Evolutionary conservation across 2,329 filamentous ascomycete genomes (phyloP), one percentile per base, ranked within the genome.

Genomic region (Balansia obtecta): DNA sequence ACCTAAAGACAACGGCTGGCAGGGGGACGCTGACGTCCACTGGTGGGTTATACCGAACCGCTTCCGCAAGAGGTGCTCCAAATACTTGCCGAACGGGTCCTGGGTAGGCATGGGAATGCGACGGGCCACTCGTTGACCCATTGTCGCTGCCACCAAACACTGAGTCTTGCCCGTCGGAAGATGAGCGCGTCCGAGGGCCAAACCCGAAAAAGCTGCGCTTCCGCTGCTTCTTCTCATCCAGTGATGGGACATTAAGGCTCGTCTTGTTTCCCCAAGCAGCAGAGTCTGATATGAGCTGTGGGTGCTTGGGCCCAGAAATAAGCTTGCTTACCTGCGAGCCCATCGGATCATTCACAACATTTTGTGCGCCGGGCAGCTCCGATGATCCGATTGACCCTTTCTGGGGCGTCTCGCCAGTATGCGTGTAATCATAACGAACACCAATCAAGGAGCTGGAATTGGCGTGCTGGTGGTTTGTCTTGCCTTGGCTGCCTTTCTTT

Each of bases 1-100:
- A 96, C 51, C 93, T 84, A 68, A 94, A 98, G 9, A 97, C 88
- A 2, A 98, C 93, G 7, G 91, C 87, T 1, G 93, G 93, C 30
- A 98, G 71, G 30, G 86, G 83, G 7, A 88, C 81, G 53, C 82
- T 79, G 43, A 87, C 74, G 51, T 88, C 86, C 12, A 73, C 68
- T 0, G 89, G 90, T 12, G 82, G 76, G 58, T 86, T 90, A 62
- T 79, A 86, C 53, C 86, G 81, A 8, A 95, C 90, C 27, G 93
- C 93, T 60, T 97, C 91, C 9, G 81, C 81, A 48, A 98, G 71
- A 5, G 88, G 80, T 33, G 87, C 85, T 2, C 93, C 93, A 64
- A 98, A 98, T 3, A 88, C 86, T 51, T 85, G 79, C 38, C 82
- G 76, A 13, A 82, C 68, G 0, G 80, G 74, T 15, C 80, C 78